Evolutionary conservation across 108 stramenopile genomes (phyloP), one percentile per base, ranked within the genome.

Genomic region (Aurantiochytrium sp.): DNA sequence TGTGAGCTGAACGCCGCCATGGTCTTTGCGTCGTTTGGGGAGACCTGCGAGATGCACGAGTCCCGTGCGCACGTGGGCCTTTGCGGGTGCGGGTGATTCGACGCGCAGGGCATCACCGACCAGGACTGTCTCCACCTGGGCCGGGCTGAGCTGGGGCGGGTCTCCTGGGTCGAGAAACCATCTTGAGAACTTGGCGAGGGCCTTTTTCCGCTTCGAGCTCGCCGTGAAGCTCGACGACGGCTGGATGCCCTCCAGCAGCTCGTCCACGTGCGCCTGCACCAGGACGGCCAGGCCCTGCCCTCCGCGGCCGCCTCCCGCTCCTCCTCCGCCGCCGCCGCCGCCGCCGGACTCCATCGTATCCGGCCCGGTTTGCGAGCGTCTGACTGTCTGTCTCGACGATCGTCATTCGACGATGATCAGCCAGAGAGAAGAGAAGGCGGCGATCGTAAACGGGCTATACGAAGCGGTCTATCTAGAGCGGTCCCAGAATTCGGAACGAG

Each of bases 181-280:
- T 47, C 16, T n/a, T 8, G 18, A 51, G 28, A 83, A 83, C 28
- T 83, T 83, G 23, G 49, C 73, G 12, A 83, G 73, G 21, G 73
- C 73, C 51, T 83, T 83, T 53, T 53, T 47, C 44, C 73, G 6
- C 51, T 83, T 83, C 49, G 21, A 25, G 49, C 73, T 53, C n/a
- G 73, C 73, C 23, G 44, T 83, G 21, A 83, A 28, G 51, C 73
- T 53, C 49, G 49, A 51, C 21, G 73, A 83, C 23, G 49, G 21
- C 51, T 83, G 73, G 49, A 83, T 47, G 5, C 51, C 73, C 73
- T 83, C 49, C 0, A 83, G 28, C 18, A 83, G 51, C 18, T 83
- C 73, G 73, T 83, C 73, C 18, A 83, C 51, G 49, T 23, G 44
- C 5, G 73, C 73, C 73, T 83, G 73, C 49, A 83, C 73, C 72